phyloP scores from a whole-genome alignment of 1,139 yeast genomes.

The Scheffersomyces quercinus region DNA sequence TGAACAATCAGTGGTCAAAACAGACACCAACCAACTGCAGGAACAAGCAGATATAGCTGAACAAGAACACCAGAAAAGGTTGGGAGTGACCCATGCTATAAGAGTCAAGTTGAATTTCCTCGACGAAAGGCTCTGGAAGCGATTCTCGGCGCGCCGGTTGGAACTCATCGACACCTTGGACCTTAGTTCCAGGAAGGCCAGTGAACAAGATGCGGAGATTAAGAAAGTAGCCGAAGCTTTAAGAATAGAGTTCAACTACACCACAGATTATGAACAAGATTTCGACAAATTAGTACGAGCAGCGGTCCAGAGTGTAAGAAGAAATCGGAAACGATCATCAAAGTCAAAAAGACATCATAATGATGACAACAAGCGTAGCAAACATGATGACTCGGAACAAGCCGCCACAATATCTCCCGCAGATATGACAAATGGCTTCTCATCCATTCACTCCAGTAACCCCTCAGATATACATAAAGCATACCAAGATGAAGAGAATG shows the following conservation, averaged over 20 bases:
- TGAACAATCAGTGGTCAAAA: too few species aligned
- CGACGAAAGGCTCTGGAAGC: conserved; percentile 85
- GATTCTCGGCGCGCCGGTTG: conserved; percentile 82
- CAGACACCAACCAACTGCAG: background rate
- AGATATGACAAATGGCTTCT: background rate
- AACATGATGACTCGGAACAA: background rate
- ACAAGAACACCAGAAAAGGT: conserved; percentile 9
- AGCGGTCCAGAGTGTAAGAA: conserved; percentile 70
- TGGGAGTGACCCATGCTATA: conserved; percentile 79
- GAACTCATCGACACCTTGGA: conserved; percentile 84
- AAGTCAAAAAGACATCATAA: conserved; percentile 21
- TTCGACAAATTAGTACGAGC: conserved; percentile 90
- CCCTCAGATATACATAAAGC: too few species aligned
- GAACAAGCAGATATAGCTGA: background rate
- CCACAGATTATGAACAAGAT: conserved; percentile 57
- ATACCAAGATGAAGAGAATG: conserved; percentile 4
- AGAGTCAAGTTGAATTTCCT: conserved; percentile 70
- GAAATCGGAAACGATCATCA: conserved; percentile 45
- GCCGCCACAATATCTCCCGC: background rate
- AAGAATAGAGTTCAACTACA: conserved; percentile 74
- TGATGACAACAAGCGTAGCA: conserved; percentile 7
- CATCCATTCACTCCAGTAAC: background rate
- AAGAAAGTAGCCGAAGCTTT: conserved; percentile 72
- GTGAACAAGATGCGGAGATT: conserved; percentile 87
- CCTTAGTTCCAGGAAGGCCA: conserved; percentile 77